Conservation (phyloP, 148 eudicot species). For the Chenopodium album region DNA sequence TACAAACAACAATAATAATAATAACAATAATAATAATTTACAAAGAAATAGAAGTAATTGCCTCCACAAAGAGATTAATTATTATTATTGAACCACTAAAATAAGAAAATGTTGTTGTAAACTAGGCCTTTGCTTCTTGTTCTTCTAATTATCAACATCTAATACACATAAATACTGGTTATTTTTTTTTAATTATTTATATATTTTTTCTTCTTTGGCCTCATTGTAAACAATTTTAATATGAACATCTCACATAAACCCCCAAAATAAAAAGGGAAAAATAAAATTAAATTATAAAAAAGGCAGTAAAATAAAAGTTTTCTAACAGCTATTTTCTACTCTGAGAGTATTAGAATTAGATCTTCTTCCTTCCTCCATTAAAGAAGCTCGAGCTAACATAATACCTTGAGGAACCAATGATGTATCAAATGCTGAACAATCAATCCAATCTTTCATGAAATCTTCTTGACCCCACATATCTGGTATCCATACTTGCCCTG, state of each 20-base stretch:
- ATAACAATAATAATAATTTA: too few relatives aligned
- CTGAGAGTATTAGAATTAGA: constrained; percentile 36
- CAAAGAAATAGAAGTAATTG: too few relatives aligned
- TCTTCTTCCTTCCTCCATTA: constrained; percentile 48
- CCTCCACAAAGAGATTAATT: too few relatives aligned
- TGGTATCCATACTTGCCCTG: constrained; percentile 79
- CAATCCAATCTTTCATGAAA: constrained; percentile 70
- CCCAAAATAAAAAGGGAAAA: neutral
- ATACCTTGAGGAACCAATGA: constrained; percentile 40
- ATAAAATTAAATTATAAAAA: neutral
- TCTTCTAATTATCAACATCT: constrained; percentile 2
- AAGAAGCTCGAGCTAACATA: constrained; percentile 58
- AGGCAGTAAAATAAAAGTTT: neutral
- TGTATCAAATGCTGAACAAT: constrained; percentile 55
- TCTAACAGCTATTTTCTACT: constrained; percentile 47
- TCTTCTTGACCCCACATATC: constrained; percentile 83
- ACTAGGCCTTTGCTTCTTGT: neutral
- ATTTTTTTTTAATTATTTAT: neutral
- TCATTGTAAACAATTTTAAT: constrained; percentile 1
- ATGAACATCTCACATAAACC: neutral
- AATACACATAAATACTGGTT: neutral
- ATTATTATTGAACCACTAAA: too few relatives aligned
- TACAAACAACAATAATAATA: too few relatives aligned
- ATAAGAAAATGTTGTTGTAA: neutral
- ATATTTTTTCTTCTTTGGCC: neutral